Conservation (phyloP, 495 filamentous ascomycete genomes). For the Podospora tetraspora region DNA sequence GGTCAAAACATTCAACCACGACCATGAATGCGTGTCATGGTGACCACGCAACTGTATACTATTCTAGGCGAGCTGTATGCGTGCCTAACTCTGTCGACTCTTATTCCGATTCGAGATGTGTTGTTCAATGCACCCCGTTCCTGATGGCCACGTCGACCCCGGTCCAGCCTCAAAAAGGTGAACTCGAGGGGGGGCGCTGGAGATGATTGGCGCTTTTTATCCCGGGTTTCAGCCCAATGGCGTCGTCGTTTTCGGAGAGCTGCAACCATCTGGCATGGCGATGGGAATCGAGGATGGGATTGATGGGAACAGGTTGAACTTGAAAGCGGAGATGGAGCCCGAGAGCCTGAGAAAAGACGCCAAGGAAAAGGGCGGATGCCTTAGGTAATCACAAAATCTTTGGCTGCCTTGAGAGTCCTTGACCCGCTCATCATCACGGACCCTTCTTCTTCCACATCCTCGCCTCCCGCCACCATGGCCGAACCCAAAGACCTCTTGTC, state of each 20-base stretch:
- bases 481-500: conserved; percentile 42
- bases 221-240: background rate
- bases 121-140: background rate
- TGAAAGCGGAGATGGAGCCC: background rate
- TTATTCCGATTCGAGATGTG: background rate
- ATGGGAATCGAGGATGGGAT: background rate
- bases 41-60: background rate
- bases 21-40: too few species aligned
- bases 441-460: background rate
- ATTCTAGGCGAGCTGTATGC: background rate
- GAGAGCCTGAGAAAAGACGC: background rate
- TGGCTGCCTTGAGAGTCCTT: background rate
- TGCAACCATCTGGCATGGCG: background rate
- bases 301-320: background rate
- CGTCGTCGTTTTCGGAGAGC: background rate
- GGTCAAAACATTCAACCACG: background rate
- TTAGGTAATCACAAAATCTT: background rate
- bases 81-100: background rate
- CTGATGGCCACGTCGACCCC: background rate
- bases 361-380: background rate
- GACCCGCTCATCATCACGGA: background rate
- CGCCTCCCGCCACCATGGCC: conserved; percentile 19
- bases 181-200: background rate
- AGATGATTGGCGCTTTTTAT: background rate
- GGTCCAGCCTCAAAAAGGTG: background rate